A percentile compares a stretch with the other conserved stretches of the same genome.
Evolutionary conservation across 2,329 filamentous ascomycete genomes (phyloP).

Genomic region (Aspergillus pseudotamarii): DNA sequence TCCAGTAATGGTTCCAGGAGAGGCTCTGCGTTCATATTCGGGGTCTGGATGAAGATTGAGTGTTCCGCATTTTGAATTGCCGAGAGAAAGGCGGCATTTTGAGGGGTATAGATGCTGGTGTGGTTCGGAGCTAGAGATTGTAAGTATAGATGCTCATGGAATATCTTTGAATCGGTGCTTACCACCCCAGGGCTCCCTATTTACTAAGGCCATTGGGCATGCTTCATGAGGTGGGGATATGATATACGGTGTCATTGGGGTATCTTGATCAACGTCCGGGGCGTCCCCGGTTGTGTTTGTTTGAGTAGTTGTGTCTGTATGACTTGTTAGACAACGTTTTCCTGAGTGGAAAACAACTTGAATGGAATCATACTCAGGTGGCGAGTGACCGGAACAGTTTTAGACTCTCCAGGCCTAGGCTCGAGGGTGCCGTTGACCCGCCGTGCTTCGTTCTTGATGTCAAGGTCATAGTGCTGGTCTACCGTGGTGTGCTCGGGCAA

Average conservation of each 20-base stretch:
- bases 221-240: conserved; percentile 55
- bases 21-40: conserved; percentile 73
- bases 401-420: conserved; percentile 54
- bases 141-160: background rate
- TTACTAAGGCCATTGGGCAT: conserved; percentile 73
- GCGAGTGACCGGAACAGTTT: conserved; percentile 62
- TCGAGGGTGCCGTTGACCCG: conserved; percentile 63
- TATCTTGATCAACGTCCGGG: conserved; percentile 54
- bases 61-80: conserved; percentile 65
- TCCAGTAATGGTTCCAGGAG: conserved; percentile 65
- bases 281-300: conserved; percentile 54
- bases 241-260: conserved; percentile 70
- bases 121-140: conserved; percentile 55
- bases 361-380: conserved; percentile 56
- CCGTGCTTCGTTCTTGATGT: conserved; percentile 62
- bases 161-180: conserved; percentile 14
- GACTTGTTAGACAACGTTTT: background rate
- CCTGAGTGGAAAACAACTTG: background rate
- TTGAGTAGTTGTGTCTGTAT: conserved; percentile 57
- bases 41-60: conserved; percentile 76
- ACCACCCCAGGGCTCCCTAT: conserved; percentile 66
- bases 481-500: conserved; percentile 58
- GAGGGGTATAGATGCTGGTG: conserved; percentile 64
- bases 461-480: conserved; percentile 65
- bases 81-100: conserved; percentile 75